Conservation (phyloP, 176 grass and related monocot genomes). For the Triticum monococcum region DNA sequence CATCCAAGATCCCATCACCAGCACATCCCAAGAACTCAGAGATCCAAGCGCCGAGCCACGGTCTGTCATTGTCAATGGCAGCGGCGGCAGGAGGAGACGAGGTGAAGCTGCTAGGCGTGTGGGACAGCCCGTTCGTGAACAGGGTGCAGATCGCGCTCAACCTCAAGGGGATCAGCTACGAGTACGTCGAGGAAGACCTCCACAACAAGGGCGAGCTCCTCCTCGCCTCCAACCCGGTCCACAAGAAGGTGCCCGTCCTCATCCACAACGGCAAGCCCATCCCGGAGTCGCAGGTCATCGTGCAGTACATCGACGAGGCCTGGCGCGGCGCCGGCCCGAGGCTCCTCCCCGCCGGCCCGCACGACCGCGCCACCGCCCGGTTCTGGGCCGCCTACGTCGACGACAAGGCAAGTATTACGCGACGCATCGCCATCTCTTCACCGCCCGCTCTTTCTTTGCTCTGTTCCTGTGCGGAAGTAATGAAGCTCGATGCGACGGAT, state of each 20-base stretch:
- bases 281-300: constrained; percentile 52
- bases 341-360: constrained; percentile 43
- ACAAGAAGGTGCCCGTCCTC: constrained; percentile 67
- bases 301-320: constrained; percentile 69
- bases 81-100: not conserved
- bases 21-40: not conserved
- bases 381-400: constrained; percentile 70
- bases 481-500: not conserved
- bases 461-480: not conserved
- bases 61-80: not conserved
- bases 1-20: not conserved
- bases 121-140: constrained; percentile 40
- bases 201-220: constrained; percentile 54
- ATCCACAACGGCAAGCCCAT: constrained; percentile 53
- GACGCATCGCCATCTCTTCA: not conserved
- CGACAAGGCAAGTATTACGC: constrained; percentile 46
- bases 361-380: constrained; percentile 40
- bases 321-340: constrained; percentile 6
- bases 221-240: constrained; percentile 46
- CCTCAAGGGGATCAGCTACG: constrained; percentile 55
- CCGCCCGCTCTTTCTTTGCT: not conserved
- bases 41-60: not conserved
- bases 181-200: constrained; percentile 56
- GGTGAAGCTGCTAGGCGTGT: constrained; percentile 47
- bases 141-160: constrained; percentile 47